phyloP scores from a whole-genome alignment of 768 basidiomycete genomes.

The Lactarius sp. region DNA sequence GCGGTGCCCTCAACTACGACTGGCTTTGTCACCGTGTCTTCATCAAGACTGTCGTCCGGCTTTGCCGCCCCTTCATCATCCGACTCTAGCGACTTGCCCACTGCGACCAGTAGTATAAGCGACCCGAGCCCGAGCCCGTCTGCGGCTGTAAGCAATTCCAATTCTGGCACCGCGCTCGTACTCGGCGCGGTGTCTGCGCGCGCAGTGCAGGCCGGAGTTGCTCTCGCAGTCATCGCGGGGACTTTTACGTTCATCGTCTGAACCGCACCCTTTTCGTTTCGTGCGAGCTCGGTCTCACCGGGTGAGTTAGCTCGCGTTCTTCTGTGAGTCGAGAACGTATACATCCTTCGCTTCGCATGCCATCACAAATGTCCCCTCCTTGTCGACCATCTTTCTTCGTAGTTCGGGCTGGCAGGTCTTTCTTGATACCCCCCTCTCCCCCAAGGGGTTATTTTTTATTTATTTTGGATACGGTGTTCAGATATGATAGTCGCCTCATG shows the following conservation, averaged over 20 bases:
- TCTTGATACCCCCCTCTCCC: conserved; percentile 1
- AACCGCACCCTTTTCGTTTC: not conserved
- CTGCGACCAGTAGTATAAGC: not conserved
- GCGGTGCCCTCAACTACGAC: not conserved
- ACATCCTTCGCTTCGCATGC: not conserved
- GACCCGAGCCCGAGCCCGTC: too few relatives aligned
- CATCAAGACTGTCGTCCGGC: not conserved
- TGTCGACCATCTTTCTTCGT: too few relatives aligned
- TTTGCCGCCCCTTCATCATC: not conserved
- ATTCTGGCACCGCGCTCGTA: not conserved
- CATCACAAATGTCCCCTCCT: not conserved
- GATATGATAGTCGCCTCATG: not conserved
- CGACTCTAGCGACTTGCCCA: not conserved
- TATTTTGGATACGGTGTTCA: not conserved
- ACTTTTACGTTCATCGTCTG: conserved; percentile 19
- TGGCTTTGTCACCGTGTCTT: not conserved
- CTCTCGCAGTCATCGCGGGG: conserved; percentile 17
- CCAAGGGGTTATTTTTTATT: not conserved
- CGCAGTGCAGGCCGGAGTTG: conserved; percentile 9
- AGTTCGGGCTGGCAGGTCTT: not conserved
- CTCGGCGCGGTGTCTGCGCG: conserved; percentile 8
- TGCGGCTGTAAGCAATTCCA: not conserved
- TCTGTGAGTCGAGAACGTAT: not conserved
- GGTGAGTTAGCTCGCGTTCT: not conserved
- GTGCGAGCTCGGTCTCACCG: not conserved